Evolutionary conservation across 176 grass and related monocot species (phyloP).

Genomic region (Phragmites australis): DNA sequence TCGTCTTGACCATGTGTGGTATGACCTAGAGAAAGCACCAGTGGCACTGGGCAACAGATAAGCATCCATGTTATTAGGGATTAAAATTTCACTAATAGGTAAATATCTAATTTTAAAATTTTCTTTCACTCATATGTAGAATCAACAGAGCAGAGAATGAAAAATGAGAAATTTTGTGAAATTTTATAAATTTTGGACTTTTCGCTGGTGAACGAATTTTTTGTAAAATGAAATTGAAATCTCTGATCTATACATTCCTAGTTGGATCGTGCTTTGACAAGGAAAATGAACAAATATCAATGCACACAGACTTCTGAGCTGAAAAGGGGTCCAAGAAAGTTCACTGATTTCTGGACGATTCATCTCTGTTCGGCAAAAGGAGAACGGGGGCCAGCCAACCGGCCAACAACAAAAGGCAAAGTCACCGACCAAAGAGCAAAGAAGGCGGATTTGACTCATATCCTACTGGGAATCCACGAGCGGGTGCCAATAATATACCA

Average conservation of each 20-base stretch:
- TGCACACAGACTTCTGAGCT: neutral
- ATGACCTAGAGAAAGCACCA: no score
- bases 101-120: no score
- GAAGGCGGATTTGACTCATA: conserved; percentile 30
- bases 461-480: conserved; percentile 51
- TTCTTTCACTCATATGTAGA: no score
- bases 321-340: conserved; percentile 4
- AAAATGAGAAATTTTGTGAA: no score
- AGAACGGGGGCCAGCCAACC: neutral
- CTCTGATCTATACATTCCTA: neutral
- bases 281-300: neutral
- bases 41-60: no score
- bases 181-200: no score
- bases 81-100: no score
- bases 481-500: neutral
- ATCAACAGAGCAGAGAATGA: no score
- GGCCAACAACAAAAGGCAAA: neutral
- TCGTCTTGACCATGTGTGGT: no score
- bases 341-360: neutral
- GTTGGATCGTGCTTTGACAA: neutral
- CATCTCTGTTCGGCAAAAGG: conserved; percentile 4
- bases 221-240: no score
- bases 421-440: conserved; percentile 2
- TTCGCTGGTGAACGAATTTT: no score
- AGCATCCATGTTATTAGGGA: no score